Percentiles rank a stretch among this genome's conserved stretches.
Evolutionary conservation across 257 asterid genomes (phyloP).

Genomic region (Apocynum venetum): DNA sequence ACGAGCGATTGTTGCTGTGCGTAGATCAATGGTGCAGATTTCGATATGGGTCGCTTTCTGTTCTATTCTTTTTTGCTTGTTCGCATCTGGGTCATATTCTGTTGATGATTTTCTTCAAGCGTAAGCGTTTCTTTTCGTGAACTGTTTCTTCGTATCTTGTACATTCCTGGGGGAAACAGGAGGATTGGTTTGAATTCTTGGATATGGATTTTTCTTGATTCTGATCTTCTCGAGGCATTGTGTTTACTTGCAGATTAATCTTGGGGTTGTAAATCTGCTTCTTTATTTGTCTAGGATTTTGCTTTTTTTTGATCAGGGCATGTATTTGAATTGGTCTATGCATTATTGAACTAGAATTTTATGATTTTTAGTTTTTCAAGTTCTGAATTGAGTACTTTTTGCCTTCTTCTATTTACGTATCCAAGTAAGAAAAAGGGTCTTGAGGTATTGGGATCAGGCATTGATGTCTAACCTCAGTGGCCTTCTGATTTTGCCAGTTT

Average conservation of each 20-base stretch:
- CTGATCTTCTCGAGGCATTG: slow-evolving; percentile 24
- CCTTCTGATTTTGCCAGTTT: not conserved
- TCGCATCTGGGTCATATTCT: slow-evolving; percentile 43
- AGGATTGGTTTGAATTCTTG: slow-evolving; percentile 12
- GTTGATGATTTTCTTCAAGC: slow-evolving; percentile 69
- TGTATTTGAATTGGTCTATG: not conserved
- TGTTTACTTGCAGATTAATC: not conserved
- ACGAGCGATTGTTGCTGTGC: slow-evolving; percentile 8
- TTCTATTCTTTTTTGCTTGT: slow-evolving; percentile 37
- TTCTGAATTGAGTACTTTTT: not conserved
- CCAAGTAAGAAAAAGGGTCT: not conserved
- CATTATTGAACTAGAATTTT: not conserved
- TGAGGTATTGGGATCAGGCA: not conserved
- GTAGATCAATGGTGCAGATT: slow-evolving; percentile 61
- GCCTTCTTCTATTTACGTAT: not conserved
- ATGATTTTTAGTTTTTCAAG: not conserved
- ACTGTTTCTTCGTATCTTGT: not conserved
- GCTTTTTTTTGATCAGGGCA: not conserved
- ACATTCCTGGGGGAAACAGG: not conserved
- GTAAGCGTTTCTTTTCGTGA: slow-evolving; percentile 42
- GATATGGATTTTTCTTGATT: slow-evolving; percentile 4
- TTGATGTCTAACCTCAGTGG: not conserved
- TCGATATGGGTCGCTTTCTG: slow-evolving; percentile 31
- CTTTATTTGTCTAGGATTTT: not conserved
- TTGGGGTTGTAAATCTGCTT: not conserved